These are phyloP conservation scores for Apodospora peruviana DNA, from an alignment of 495 filamentous ascomycete genomes.

Conservation along the genomic window DNA sequence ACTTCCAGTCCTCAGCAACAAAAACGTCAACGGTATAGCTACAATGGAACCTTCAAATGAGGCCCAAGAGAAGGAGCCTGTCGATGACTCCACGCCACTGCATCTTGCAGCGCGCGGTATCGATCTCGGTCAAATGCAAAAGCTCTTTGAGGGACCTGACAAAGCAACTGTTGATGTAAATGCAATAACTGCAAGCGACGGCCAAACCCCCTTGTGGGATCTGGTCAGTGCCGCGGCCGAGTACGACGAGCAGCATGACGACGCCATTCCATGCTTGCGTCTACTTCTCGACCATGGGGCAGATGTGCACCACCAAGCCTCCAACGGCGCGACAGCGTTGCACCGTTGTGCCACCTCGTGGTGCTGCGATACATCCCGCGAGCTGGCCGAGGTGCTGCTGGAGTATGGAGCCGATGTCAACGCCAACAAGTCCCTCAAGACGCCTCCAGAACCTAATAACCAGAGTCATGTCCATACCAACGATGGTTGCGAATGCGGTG, in stretches of 20 bases:
- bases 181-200: neutral
- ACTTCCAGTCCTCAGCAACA: no score
- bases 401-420: neutral
- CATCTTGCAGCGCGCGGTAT: neutral
- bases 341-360: neutral
- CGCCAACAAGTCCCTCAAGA: neutral
- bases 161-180: neutral
- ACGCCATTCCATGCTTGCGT: neutral
- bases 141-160: neutral
- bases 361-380: neutral
- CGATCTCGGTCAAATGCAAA: neutral
- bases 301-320: conserved; percentile 1
- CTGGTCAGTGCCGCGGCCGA: neutral
- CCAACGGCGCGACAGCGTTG: neutral
- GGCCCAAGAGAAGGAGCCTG: neutral
- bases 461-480: neutral
- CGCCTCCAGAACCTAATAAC: neutral
- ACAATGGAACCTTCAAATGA: no score
- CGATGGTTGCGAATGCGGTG: conserved; percentile 4
- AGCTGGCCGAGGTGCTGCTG: neutral
- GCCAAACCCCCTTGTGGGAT: neutral
- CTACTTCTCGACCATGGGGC: conserved; percentile 10
- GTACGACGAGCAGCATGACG: neutral
- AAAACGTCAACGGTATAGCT: no score
- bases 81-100: neutral